phyloP scores from a whole-genome alignment of 139 green algal species.

The Tetradesmus obliquus region DNA sequence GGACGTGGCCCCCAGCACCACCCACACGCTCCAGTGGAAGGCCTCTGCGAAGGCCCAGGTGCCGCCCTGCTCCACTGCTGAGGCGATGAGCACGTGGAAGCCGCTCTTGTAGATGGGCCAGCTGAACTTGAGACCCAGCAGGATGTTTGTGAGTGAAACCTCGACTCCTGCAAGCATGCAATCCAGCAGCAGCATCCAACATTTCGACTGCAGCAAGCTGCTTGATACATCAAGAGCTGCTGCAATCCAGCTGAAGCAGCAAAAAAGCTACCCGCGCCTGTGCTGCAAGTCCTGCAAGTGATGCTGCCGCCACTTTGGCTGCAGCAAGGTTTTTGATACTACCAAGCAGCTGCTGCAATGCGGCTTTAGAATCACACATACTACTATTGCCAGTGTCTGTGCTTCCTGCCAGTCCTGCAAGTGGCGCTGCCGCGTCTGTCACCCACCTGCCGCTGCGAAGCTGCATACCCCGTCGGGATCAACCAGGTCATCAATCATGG shows the following conservation, averaged over 20 bases:
- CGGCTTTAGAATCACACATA: too few relatives aligned
- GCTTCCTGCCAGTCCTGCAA: background rate
- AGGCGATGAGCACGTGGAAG: conserved; percentile 28
- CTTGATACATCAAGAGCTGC: background rate
- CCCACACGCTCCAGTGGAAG: conserved; percentile 39
- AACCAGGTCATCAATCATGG: conserved; percentile 44
- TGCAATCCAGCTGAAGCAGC: background rate
- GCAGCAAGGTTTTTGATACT: background rate
- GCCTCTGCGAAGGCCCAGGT: conserved; percentile 27
- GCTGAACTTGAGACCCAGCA: conserved; percentile 30
- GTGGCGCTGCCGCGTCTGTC: background rate
- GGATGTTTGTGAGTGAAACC: conserved; percentile 11
- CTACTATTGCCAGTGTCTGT: too few relatives aligned
- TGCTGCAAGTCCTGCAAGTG: background rate
- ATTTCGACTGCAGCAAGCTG: background rate
- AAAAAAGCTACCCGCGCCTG: background rate
- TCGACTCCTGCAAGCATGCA: conserved; percentile 24
- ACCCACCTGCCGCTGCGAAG: conserved; percentile 40
- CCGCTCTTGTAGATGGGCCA: conserved; percentile 44
- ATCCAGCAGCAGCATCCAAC: background rate
- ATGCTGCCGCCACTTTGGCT: background rate
- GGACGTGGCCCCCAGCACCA: conserved; percentile 18
- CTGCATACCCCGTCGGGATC: conserved; percentile 16
- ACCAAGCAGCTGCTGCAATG: background rate
- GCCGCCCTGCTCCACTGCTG: background rate